These are phyloP conservation scores for Artemisia princeps DNA, from an alignment of 140 eudicot genomes.

Conservation along the genomic window DNA sequence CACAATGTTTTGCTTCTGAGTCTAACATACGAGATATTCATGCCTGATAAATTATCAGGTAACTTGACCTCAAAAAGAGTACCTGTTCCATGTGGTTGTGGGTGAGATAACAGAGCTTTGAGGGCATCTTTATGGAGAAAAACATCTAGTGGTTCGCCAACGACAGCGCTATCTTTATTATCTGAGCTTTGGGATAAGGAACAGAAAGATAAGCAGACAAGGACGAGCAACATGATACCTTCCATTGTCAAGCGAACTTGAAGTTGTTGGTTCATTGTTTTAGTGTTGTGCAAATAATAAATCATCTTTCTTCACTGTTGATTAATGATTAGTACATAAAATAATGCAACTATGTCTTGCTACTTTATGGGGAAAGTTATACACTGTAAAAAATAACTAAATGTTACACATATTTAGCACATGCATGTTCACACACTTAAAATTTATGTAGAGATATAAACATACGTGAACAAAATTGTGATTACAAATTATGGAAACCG, in stretches of 20 bases:
- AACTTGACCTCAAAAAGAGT: slow-evolving; percentile 38
- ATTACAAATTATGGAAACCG: no score
- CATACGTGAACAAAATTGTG: no score
- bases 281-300: background rate
- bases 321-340: slow-evolving; percentile 1
- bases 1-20: slow-evolving; percentile 60
- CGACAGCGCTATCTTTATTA: background rate
- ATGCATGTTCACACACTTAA: no score
- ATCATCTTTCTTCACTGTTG: slow-evolving; percentile 1
- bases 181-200: slow-evolving; percentile 21
- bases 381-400: no score
- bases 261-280: slow-evolving; percentile 20
- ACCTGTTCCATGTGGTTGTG: slow-evolving; percentile 47
- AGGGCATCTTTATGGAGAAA: slow-evolving; percentile 55
- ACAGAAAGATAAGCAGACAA: slow-evolving; percentile 28
- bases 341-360: background rate
- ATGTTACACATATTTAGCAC: no score
- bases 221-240: slow-evolving; percentile 18
- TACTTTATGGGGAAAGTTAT: no score
- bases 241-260: slow-evolving; percentile 21
- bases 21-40: slow-evolving; percentile 38
- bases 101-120: slow-evolving; percentile 32
- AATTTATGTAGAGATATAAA: no score
- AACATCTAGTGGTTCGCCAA: slow-evolving; percentile 35
- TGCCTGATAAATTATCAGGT: slow-evolving; percentile 52